Conservation (phyloP, 2,329 filamentous ascomycete species). For the Trichoderma brevicompactum region DNA sequence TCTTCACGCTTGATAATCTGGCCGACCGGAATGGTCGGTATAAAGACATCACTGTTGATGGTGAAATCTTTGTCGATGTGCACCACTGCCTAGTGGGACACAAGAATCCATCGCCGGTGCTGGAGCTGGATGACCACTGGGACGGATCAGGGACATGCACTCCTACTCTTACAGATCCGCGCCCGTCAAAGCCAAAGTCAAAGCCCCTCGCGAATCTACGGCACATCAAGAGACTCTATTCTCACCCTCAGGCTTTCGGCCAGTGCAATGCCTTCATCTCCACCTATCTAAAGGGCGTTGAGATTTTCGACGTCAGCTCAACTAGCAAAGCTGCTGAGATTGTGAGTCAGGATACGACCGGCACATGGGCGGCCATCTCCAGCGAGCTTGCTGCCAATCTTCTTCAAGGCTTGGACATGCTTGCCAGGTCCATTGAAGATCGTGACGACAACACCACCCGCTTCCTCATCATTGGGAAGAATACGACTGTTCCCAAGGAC, state of each 20-base stretch:
- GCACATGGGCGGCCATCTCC: slow-evolving; percentile 75
- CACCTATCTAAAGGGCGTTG: slow-evolving; percentile 70
- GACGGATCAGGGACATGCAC: slow-evolving; percentile 53
- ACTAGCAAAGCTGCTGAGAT: slow-evolving; percentile 86
- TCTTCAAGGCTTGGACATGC: slow-evolving; percentile 68
- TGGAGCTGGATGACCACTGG: slow-evolving; percentile 39
- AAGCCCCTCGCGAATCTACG: slow-evolving; percentile 57
- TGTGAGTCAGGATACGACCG: slow-evolving; percentile 61
- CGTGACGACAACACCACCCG: slow-evolving; percentile 75
- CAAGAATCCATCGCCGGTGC: slow-evolving; percentile 36
- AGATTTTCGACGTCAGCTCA: slow-evolving; percentile 80
- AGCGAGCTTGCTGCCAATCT: slow-evolving; percentile 72
- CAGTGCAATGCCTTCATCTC: slow-evolving; percentile 82
- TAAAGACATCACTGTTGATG: slow-evolving; percentile 73
- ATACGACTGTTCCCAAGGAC: slow-evolving; percentile 36
- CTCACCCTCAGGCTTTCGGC: slow-evolving; percentile 93
- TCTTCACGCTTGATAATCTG: slow-evolving; percentile 86
- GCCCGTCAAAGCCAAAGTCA: slow-evolving; percentile 50
- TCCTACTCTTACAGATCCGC: slow-evolving; percentile 53
- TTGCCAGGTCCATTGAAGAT: slow-evolving; percentile 75
- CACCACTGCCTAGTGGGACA: slow-evolving; percentile 82
- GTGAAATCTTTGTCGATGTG: slow-evolving; percentile 84
- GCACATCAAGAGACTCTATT: slow-evolving; percentile 78
- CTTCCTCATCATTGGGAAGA: slow-evolving; percentile 68
- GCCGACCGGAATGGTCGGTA: slow-evolving; percentile 71